Conservation (phyloP, 495 filamentous ascomycete genomes). For the Penicillium odoratum region DNA sequence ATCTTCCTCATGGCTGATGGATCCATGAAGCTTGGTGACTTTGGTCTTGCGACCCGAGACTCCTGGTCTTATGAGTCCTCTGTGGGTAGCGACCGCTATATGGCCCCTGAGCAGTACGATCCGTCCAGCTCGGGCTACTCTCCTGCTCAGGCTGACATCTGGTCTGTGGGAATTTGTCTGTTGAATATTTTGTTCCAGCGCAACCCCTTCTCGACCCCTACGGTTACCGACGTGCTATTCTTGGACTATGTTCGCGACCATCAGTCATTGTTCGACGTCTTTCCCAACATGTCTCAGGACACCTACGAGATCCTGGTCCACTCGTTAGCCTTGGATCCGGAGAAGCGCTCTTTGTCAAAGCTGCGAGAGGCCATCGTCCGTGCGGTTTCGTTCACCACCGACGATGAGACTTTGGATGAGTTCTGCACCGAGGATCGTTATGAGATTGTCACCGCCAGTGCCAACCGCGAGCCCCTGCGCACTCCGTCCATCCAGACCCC, state of each 20-base stretch:
- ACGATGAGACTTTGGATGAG: slow-evolving; percentile 87
- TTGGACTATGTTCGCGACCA: slow-evolving; percentile 88
- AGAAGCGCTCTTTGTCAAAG: slow-evolving; percentile 77
- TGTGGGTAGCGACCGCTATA: slow-evolving; percentile 97
- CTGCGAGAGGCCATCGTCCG: slow-evolving; percentile 75
- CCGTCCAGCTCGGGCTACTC: slow-evolving; percentile 83
- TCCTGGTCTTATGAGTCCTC: slow-evolving; percentile 85
- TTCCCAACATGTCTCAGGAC: slow-evolving; percentile 97
- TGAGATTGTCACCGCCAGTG: slow-evolving; percentile 68
- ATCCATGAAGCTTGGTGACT: slow-evolving; percentile 93
- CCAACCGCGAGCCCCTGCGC: slow-evolving; percentile 91
- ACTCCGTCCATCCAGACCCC: slow-evolving; percentile 94
- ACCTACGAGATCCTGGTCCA: slow-evolving; percentile 89
- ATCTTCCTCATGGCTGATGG: slow-evolving; percentile 89
- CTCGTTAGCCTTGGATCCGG: slow-evolving; percentile 85
- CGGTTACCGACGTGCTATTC: slow-evolving; percentile 83
- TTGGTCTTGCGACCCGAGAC: slow-evolving; percentile 86
- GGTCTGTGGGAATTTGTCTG: slow-evolving; percentile 94
- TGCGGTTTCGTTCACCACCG: slow-evolving; percentile 88
- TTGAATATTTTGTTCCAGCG: slow-evolving; percentile 94
- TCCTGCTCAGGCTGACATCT: slow-evolving; percentile 90
- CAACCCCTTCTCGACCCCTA: slow-evolving; percentile 89
- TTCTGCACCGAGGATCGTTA: slow-evolving; percentile 84
- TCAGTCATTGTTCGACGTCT: slow-evolving; percentile 96
- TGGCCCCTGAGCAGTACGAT: slow-evolving; percentile 98